A percentile compares a stretch with the other conserved stretches of the same genome.
phyloP scores from a whole-genome alignment of 2,329 filamentous ascomycete species.

The Monilinia laxa region DNA sequence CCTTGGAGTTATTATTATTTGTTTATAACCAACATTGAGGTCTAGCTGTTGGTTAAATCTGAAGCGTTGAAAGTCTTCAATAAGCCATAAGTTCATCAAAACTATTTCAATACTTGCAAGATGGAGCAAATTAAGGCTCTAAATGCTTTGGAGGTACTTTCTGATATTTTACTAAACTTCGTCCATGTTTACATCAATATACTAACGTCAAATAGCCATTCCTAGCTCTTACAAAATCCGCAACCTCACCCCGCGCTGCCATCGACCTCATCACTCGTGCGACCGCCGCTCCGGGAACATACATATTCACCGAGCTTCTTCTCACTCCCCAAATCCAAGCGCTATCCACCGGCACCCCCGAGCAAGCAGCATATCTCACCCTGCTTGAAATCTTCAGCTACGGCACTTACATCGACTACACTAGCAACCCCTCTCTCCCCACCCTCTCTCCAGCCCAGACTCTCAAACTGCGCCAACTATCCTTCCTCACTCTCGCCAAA shows the following conservation, averaged over 20 bases:
- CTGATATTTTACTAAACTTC: not conserved
- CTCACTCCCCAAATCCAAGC: conserved; percentile 75
- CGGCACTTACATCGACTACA: conserved; percentile 82
- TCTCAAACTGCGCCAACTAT: conserved; percentile 86
- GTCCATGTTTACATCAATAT: conserved; percentile 5
- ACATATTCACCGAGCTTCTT: conserved; percentile 92
- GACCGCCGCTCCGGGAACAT: conserved; percentile 86
- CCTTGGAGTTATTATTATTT: not conserved
- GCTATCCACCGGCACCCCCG: conserved; percentile 57
- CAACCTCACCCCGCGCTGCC: conserved; percentile 77
- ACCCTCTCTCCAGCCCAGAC: conserved; percentile 68
- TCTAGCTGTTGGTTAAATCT: not conserved
- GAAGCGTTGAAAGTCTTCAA: conserved; percentile 3
- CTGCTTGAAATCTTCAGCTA: conserved; percentile 89
- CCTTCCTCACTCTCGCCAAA: conserved; percentile 77
- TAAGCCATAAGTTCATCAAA: conserved; percentile 13
- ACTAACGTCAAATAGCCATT: conserved; percentile 68
- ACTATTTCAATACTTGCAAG: conserved; percentile 24
- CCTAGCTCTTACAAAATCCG: conserved; percentile 82
- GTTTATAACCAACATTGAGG: not conserved
- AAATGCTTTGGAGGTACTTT: conserved; percentile 60
- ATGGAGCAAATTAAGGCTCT: conserved; percentile 76
- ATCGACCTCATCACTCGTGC: conserved; percentile 84
- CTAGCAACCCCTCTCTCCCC: conserved; percentile 58
- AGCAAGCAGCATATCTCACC: conserved; percentile 63